Percentiles rank a stretch among this genome's conserved stretches.
phyloP scores from a whole-genome alignment of 2,329 filamentous ascomycete genomes.

The Diaporthe citriasiana region DNA sequence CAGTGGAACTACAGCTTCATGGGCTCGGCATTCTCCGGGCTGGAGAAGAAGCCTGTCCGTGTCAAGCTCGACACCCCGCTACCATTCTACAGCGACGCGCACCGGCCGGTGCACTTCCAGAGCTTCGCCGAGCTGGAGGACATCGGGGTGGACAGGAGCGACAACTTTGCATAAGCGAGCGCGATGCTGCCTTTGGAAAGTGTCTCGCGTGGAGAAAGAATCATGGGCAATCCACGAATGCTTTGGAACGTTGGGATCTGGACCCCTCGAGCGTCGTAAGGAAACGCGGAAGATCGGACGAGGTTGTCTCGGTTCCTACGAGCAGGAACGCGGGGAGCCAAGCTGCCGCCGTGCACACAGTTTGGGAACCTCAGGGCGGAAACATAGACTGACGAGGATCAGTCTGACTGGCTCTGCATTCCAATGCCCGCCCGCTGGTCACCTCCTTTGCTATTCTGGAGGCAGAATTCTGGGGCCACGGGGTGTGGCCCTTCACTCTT shows the following conservation, averaged over 20 bases:
- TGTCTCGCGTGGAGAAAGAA: neutral
- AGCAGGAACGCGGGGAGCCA: neutral
- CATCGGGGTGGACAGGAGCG: constrained; percentile 91
- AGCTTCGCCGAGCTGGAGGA: constrained; percentile 98
- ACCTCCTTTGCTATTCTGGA: neutral
- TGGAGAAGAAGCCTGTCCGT: constrained; percentile 92
- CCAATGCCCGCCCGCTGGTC: neutral
- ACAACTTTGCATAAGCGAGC: constrained; percentile 85
- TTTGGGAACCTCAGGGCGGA: neutral
- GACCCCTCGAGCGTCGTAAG: neutral
- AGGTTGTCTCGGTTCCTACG: neutral
- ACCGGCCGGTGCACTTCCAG: constrained; percentile 94
- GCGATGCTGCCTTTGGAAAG: neutral
- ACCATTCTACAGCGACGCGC: constrained; percentile 91
- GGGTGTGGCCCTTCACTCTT: constrained; percentile 5
- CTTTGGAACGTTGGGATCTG: neutral
- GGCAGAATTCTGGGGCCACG: neutral
- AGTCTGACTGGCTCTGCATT: neutral
- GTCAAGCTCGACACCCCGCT: constrained; percentile 94
- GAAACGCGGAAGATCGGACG: neutral
- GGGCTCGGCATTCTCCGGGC: constrained; percentile 86
- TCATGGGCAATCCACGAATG: neutral
- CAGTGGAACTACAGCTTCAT: constrained; percentile 99
- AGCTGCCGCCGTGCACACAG: neutral
- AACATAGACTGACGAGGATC: constrained; percentile 12